Evolutionary conservation across 768 basidiomycete species (phyloP).

Genomic region (Boletus eberwhitei): DNA sequence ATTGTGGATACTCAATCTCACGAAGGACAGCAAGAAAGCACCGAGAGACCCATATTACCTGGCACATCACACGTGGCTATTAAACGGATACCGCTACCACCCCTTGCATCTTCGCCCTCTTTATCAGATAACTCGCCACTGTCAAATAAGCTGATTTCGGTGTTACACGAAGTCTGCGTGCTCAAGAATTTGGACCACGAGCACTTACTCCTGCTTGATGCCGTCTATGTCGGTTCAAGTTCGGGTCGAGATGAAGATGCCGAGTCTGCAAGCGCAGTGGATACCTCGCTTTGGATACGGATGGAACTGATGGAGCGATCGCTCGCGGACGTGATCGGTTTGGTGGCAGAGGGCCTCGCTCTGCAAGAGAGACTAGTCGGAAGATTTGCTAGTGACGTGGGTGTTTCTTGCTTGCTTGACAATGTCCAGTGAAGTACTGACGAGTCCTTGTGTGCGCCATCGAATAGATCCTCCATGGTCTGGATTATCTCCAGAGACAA

Average conservation of each 20-base stretch:
- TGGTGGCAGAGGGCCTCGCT: slow-evolving; percentile 59
- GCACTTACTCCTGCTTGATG: slow-evolving; percentile 66
- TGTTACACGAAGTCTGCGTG: slow-evolving; percentile 58
- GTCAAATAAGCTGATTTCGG: slow-evolving; percentile 59
- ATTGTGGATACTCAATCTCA: slow-evolving; percentile 5
- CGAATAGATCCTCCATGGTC: slow-evolving; percentile 56
- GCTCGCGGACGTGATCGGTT: slow-evolving; percentile 72
- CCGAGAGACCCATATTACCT: slow-evolving; percentile 26
- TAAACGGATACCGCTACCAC: slow-evolving; percentile 62
- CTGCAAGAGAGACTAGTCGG: slow-evolving; percentile 69
- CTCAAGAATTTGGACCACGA: slow-evolving; percentile 57
- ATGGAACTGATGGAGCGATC: slow-evolving; percentile 92
- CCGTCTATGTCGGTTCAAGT: slow-evolving; percentile 59
- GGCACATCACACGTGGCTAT: slow-evolving; percentile 60
- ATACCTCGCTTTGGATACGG: slow-evolving; percentile 74
- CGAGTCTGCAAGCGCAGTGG: slow-evolving; percentile 22
- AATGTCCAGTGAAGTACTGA: background rate
- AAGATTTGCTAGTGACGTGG: slow-evolving; percentile 73
- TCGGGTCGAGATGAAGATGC: slow-evolving; percentile 29
- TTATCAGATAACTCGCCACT: slow-evolving; percentile 32
- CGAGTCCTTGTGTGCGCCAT: background rate
- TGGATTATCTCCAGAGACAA: slow-evolving; percentile 62
- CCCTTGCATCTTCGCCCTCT: slow-evolving; percentile 29
- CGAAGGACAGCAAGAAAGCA: background rate
- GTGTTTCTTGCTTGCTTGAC: slow-evolving; percentile 28